Evolutionary conservation across 768 basidiomycete species (phyloP).

Genomic region (Brasilioporus rufonigricans): DNA sequence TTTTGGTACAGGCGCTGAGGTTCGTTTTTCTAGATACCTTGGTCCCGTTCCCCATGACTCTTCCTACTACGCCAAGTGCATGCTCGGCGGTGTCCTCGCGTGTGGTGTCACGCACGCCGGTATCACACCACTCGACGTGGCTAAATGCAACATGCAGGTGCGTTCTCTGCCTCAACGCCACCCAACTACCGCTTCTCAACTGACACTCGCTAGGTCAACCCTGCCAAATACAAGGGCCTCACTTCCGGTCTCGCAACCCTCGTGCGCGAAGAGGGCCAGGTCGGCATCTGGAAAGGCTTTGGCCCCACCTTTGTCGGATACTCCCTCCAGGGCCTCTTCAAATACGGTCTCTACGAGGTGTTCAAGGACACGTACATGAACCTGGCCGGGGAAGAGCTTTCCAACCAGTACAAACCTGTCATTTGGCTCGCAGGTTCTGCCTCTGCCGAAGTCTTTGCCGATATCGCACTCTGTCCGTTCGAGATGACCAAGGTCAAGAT

Average conservation of each 20-base stretch:
- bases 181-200: background rate
- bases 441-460: conserved; percentile 94
- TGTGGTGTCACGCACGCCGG: conserved; percentile 88
- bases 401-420: conserved; percentile 77
- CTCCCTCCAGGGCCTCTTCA: conserved; percentile 96
- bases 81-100: conserved; percentile 84
- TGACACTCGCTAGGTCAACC: conserved; percentile 60
- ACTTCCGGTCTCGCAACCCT: conserved; percentile 59
- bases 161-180: conserved; percentile 12
- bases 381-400: conserved; percentile 78
- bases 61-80: conserved; percentile 79
- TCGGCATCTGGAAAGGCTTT: conserved; percentile 92
- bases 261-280: conserved; percentile 76
- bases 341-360: conserved; percentile 95
- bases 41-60: conserved; percentile 76
- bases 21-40: conserved; percentile 47
- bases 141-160: conserved; percentile 85
- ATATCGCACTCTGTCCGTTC: conserved; percentile 92
- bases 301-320: conserved; percentile 93
- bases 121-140: conserved; percentile 84
- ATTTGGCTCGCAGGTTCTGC: conserved; percentile 96
- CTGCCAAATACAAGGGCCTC: conserved; percentile 71
- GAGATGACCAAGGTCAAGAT: conserved; percentile 95
- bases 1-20: conserved; percentile 32
- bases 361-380: conserved; percentile 96